Percentiles rank a stretch among this genome's conserved stretches.
phyloP scores from a whole-genome alignment of 2,329 filamentous ascomycete genomes.

The Penicillium frequentans region DNA sequence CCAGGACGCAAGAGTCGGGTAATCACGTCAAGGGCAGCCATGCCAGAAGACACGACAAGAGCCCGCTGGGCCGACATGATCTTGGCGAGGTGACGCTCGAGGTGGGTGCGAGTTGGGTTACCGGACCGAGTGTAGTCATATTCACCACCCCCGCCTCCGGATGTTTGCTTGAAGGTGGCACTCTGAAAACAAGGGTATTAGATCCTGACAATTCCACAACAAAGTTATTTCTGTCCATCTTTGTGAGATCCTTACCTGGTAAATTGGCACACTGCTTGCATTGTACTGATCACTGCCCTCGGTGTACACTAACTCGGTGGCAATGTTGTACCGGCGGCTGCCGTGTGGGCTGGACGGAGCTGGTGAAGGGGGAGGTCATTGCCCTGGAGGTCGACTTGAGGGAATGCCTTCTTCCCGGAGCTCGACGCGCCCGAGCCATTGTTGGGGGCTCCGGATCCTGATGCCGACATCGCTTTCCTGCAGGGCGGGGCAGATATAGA shows the following conservation, averaged over 20 bases:
- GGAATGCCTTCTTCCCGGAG: conserved; percentile 51
- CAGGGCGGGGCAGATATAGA: conserved; percentile 25
- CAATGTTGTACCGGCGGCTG: conserved; percentile 86
- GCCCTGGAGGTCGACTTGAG: conserved; percentile 74
- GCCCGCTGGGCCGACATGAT: conserved; percentile 95
- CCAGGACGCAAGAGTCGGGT: conserved; percentile 85
- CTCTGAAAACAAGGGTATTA: conserved; percentile 53
- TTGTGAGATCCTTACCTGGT: conserved; percentile 61
- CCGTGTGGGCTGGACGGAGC: conserved; percentile 87
- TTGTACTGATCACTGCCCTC: conserved; percentile 97
- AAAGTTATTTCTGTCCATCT: neutral
- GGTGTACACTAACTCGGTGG: conserved; percentile 94
- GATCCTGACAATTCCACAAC: neutral
- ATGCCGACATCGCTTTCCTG: conserved; percentile 44
- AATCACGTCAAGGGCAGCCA: conserved; percentile 97
- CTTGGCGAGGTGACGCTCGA: conserved; percentile 96
- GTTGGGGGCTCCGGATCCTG: conserved; percentile 29
- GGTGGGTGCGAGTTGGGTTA: conserved; percentile 92
- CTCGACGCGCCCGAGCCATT: conserved; percentile 25
- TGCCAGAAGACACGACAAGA: conserved; percentile 91
- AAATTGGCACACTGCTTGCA: conserved; percentile 92
- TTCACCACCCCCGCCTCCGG: conserved; percentile 76
- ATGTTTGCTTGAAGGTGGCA: conserved; percentile 94
- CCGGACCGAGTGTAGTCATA: conserved; percentile 99
- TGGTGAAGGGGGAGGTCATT: conserved; percentile 88